A percentile compares a stretch with the other conserved stretches of the same genome.
Evolutionary conservation across 371 early-diverging fungal species (phyloP).

Genomic region (Syncephalastrum contaminatum): DNA sequence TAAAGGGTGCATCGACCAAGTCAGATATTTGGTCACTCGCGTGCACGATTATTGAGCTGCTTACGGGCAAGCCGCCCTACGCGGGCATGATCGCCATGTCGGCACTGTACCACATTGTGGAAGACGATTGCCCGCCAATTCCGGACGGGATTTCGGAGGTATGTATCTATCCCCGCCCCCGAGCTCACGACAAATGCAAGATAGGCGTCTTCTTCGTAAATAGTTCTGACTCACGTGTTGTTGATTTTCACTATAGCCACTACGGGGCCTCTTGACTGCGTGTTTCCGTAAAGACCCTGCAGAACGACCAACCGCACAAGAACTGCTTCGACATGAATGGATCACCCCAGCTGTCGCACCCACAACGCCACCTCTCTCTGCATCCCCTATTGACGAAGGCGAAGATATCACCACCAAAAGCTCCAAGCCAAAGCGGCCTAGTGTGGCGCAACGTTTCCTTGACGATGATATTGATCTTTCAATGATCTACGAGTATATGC

Average conservation of each 20-base stretch:
- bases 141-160: slow-evolving; percentile 65
- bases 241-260: slow-evolving; percentile 31
- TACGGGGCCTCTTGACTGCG: slow-evolving; percentile 62
- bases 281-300: slow-evolving; percentile 81
- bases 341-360: slow-evolving; percentile 22
- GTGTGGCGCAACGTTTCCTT: not conserved
- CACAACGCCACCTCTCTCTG: slow-evolving; percentile 7
- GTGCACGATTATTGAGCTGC: slow-evolving; percentile 85
- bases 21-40: slow-evolving; percentile 91
- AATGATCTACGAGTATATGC: slow-evolving; percentile 13
- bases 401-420: not conserved
- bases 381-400: not conserved
- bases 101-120: slow-evolving; percentile 87
- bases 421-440: no score
- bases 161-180: not conserved
- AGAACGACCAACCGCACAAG: slow-evolving; percentile 61
- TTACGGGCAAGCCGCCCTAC: slow-evolving; percentile 88
- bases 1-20: slow-evolving; percentile 76
- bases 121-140: slow-evolving; percentile 80
- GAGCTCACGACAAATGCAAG: not conserved
- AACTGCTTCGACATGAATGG: slow-evolving; percentile 70
- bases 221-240: not conserved
- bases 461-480: slow-evolving; percentile 14
- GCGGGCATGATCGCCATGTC: slow-evolving; percentile 80
- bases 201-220: not conserved